Base-by-base conservation (phyloP, 768 basidiomycete species). In the Leccinum barrowsii region DNA sequence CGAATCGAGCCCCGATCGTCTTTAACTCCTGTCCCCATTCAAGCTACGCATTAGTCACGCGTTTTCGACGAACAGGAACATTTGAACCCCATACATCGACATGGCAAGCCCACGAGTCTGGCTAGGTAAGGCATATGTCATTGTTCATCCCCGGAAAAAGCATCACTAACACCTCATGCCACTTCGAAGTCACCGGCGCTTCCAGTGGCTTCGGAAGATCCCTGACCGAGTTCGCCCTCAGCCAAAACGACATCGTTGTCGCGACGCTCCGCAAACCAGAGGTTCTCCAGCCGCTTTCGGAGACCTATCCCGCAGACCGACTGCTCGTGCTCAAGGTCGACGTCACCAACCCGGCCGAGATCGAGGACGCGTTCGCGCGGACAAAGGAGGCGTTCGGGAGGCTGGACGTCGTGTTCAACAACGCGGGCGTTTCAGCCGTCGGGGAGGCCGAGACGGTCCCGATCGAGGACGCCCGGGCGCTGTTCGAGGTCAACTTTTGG, bases 191-290 rank as follows among this genome's bases (percentile, higher is more conserved):
- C 30, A 78, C 75, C 7, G 77, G 78, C 5, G 62, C 76, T 11
- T 75, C 73, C 0, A 67, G 74, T 4, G 77, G 79, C 7, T 70
- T 80, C 50, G 79, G 78, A 8, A 71, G 65, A 28, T 50, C 59
- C 13, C 63, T 76, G 55, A 65, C 68, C 4, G 73, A 77, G 57
- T 54, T 37, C 17, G 66, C 68, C 50, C 68, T 80, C 35, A 56
- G 47, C n/a, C 62, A 66, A 7, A 77, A 77, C 24, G 75, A 77
- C 48, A 72, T 65, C 17, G 77, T 64, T 34, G 71, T 79, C 50
- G 79, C 80, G 5, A 78, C 79, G 19, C 67, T 77, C 46, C 75
- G 80, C 47, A 74, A 67, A 42, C 77, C 79, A 7, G 71, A 63
- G 17, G 48, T 55, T 4, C 67, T 68, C 42, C 47, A 54, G 21